Evolutionary conservation across 1,284 basidiomycete species (phyloP), one percentile per base, ranked within the genome.

Genomic region (Entoloma clypeatum): DNA sequence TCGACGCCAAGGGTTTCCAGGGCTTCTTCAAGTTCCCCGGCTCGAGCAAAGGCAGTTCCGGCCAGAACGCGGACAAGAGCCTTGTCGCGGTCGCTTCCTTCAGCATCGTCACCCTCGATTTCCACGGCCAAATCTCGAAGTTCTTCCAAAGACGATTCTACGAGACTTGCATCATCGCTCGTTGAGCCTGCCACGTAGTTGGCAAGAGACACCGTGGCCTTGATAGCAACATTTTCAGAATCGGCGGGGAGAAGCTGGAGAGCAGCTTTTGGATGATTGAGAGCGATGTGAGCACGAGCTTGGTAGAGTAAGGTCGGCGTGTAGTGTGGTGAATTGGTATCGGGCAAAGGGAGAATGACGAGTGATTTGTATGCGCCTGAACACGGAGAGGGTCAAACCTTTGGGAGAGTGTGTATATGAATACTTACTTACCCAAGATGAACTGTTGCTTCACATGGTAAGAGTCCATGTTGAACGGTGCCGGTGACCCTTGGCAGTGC

Each of bases 361-460:
- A 88, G 64, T 11, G 76, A 57, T 52, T 77, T 77, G 64, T 81
- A 87, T 37, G 85, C 83, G 41, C 84, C 85, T 84, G 51, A 33
- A n/a, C n/a, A n/a, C n/a, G n/a, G 35, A 33, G 33, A 32, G 37
- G 36, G 5, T 26, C 14, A 46, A 24, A 21, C 37, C 26, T 44
- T 36, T 29, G 14, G 45, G 30, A 30, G 21, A 19, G 11, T 24
- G 25, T 10, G 19, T n/a, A 39, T 29, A 10, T 35, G 22, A 26
- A 40, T 18, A 24, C 19, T 39, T 16, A 31, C 40, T 48, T 58
- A 84, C 86, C 83, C 19, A 92, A 79, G 43, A 81, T 76, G 62
- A 92, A 93, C 48, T 90, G 86, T 54, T 91, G 87, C 63, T 88
- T 90, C 60, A 88, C 69, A 61, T 86, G 79, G 64, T 89, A 92